These are phyloP conservation scores for Chlorella sorokiniana DNA, from an alignment of 139 green algal genomes.

Conservation along the genomic window DNA sequence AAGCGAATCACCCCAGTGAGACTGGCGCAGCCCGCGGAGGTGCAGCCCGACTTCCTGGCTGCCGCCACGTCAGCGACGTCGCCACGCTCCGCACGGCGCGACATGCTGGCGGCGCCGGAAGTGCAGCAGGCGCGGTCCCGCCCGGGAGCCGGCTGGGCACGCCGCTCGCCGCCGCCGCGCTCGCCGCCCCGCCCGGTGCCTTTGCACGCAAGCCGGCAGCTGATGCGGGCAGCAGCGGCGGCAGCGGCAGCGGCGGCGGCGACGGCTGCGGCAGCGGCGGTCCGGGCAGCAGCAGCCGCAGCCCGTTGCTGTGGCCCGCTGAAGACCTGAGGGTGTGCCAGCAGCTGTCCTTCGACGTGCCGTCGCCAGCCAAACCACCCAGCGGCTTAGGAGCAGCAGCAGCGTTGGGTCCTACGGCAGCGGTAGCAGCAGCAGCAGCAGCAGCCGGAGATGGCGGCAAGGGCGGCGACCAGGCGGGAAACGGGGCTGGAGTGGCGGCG, in stretches of 20 bases:
- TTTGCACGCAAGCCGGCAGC: background rate
- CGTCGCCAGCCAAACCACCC: conserved; percentile 12
- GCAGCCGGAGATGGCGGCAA: background rate
- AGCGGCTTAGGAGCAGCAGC: background rate
- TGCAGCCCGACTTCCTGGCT: conserved; percentile 10
- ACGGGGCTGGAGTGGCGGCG: too few relatives aligned
- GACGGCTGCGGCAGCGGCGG: background rate
- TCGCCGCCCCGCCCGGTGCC: background rate
- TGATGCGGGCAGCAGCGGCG: background rate
- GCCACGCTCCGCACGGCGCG: background rate
- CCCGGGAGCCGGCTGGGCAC: conserved; percentile 16
- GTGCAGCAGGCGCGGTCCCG: background rate
- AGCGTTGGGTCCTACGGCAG: background rate
- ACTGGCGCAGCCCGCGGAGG: background rate
- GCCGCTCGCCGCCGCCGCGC: background rate
- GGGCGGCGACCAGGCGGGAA: background rate
- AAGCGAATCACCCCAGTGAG: conserved; percentile 15
- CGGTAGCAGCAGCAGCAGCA: background rate
- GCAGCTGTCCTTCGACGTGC: conserved; percentile 27
- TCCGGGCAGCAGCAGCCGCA: conserved; percentile 5
- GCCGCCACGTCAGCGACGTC: background rate
- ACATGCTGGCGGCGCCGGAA: conserved; percentile 15
- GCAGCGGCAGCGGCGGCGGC: background rate
- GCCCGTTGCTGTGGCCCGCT: conserved; percentile 7
- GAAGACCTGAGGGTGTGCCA: conserved; percentile 15